These are phyloP conservation scores for Sordaria brevicollis DNA, from an alignment of 495 filamentous ascomycete species.

Conservation along the genomic window DNA sequence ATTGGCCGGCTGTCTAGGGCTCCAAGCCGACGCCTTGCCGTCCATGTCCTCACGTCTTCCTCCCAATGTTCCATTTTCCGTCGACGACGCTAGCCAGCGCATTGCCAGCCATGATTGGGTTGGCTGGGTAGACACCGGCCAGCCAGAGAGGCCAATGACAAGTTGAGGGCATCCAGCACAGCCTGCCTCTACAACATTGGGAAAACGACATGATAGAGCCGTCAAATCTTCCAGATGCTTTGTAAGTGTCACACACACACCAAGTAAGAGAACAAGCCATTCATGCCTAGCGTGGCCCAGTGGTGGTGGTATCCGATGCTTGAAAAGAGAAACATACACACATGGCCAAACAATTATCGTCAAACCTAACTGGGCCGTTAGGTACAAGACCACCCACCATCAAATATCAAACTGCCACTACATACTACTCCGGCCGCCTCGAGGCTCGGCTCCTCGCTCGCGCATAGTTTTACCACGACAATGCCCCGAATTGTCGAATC, in stretches of 20 bases:
- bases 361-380: neutral
- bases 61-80: neutral
- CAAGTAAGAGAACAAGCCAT: neutral
- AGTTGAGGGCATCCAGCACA: neutral
- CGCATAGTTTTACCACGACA: neutral
- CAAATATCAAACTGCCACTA: neutral
- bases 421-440: neutral
- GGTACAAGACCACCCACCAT: neutral
- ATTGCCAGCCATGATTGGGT: conserved; percentile 1
- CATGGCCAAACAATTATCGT: neutral
- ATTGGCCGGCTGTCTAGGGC: neutral
- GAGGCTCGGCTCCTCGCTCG: neutral
- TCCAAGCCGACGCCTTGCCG: neutral
- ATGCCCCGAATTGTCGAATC: neutral
- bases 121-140: neutral
- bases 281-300: neutral
- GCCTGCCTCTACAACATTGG: neutral
- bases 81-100: conserved; percentile 14
- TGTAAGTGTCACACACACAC: neutral
- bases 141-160: neutral
- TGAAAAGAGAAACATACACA: no score
- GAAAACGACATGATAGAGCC: neutral
- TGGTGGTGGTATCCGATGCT: neutral
- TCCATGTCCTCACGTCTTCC: neutral
- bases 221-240: neutral